phyloP scores from a whole-genome alignment of 371 early-diverging fungal species.

The Nematocida sp. region DNA sequence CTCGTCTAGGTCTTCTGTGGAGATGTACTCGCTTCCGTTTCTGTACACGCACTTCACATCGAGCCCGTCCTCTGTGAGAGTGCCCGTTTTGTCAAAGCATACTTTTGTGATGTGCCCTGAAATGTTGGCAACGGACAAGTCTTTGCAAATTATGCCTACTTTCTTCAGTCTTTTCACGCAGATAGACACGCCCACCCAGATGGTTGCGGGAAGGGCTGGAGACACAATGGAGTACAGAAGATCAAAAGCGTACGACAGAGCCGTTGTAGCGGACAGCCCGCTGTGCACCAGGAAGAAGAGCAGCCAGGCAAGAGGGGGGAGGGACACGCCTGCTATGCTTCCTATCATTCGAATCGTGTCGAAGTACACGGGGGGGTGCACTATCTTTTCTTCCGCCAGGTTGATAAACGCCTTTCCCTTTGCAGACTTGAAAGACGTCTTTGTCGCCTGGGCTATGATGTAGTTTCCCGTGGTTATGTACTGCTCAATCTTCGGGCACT shows the following conservation, averaged over 20 bases:
- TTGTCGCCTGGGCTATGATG: constrained; percentile 73
- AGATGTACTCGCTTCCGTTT: constrained; percentile 4
- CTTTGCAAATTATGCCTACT: constrained; percentile 79
- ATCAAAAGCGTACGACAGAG: constrained; percentile 53
- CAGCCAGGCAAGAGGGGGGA: constrained; percentile 2
- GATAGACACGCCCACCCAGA: constrained; percentile 86
- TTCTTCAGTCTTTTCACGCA: constrained; percentile 76
- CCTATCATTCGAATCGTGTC: constrained; percentile 71
- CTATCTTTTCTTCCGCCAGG: constrained; percentile 85
- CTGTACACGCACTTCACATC: constrained; percentile 79
- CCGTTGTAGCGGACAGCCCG: neutral
- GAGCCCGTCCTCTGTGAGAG: constrained; percentile 90
- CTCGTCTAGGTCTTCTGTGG: constrained; percentile 10
- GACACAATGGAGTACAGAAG: constrained; percentile 56
- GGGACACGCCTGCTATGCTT: neutral
- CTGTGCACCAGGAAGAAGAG: constrained; percentile 17
- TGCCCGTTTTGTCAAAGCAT: constrained; percentile 99
- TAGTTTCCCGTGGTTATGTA: constrained; percentile 42
- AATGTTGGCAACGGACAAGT: constrained; percentile 82
- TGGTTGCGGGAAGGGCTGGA: constrained; percentile 77
- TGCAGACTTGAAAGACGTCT: constrained; percentile 89
- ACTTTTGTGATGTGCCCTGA: constrained; percentile 86
- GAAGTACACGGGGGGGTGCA: constrained; percentile 80
- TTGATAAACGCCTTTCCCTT: constrained; percentile 85
- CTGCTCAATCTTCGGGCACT: constrained; percentile 6